Conservation (phyloP, 2,329 filamentous ascomycete genomes). For the Cladosporium sp. region DNA sequence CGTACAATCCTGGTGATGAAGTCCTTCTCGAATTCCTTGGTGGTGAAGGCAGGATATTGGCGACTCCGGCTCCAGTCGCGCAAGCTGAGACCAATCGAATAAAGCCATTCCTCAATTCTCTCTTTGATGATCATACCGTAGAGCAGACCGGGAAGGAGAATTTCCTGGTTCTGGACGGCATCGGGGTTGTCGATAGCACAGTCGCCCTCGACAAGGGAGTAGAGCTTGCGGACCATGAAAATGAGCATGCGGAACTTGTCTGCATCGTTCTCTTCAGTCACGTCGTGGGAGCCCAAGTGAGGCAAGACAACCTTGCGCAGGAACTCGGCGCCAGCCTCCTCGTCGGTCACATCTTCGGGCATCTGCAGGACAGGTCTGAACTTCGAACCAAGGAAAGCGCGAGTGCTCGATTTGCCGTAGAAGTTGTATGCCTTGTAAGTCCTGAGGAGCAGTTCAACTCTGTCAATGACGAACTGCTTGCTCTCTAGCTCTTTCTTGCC, state of each 20-base stretch:
- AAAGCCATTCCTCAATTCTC: constrained; percentile 81
- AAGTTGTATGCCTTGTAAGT: constrained; percentile 90
- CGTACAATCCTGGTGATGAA: constrained; percentile 74
- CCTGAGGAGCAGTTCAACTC: constrained; percentile 82
- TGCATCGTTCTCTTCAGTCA: constrained; percentile 75
- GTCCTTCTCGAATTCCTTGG: constrained; percentile 70
- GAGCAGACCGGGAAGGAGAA: constrained; percentile 85
- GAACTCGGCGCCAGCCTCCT: constrained; percentile 88
- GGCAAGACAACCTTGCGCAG: constrained; percentile 84
- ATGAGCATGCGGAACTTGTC: constrained; percentile 94
- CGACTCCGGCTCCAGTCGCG: constrained; percentile 52
- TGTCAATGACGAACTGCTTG: constrained; percentile 85
- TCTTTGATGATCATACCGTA: constrained; percentile 97
- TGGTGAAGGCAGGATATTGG: constrained; percentile 59
- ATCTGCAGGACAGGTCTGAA: constrained; percentile 85
- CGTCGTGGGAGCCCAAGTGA: constrained; percentile 79
- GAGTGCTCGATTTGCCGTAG: constrained; percentile 74
- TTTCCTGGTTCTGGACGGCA: constrained; percentile 92
- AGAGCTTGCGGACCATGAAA: constrained; percentile 95
- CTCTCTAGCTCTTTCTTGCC: constrained; percentile 74
- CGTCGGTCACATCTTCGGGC: constrained; percentile 75
- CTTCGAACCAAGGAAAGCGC: constrained; percentile 82
- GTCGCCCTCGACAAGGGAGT: constrained; percentile 85
- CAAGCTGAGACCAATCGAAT: constrained; percentile 47
- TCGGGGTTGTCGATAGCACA: constrained; percentile 94